A percentile compares a stretch with the other conserved stretches of the same genome.
These are phyloP conservation scores for Nakazawaea sp. DNA, from an alignment of 805 yeast species.

Conservation along the genomic window DNA sequence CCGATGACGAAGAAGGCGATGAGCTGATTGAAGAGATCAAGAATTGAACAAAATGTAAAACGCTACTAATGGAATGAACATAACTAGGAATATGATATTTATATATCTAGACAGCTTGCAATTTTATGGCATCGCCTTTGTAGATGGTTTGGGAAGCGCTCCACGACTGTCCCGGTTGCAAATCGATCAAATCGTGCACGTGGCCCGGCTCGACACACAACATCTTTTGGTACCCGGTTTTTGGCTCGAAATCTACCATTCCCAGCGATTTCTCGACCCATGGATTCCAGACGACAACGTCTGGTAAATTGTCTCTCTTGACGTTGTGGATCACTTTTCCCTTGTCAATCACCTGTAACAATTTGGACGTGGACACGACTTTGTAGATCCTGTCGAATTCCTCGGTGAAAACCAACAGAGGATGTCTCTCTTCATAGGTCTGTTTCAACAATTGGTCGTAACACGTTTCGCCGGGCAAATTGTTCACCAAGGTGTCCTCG, in stretches of 20 bases:
- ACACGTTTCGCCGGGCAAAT: constrained; percentile 65
- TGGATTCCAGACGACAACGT: constrained; percentile 94
- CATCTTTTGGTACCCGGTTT: constrained; percentile 78
- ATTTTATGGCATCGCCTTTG: constrained; percentile 53
- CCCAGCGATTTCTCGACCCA: constrained; percentile 80
- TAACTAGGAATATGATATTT: neutral
- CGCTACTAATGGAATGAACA: too few relatives aligned
- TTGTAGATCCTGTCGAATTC: constrained; percentile 86
- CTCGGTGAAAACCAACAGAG: constrained; percentile 62
- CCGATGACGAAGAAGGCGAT: constrained; percentile 24
- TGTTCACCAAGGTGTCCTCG: constrained; percentile 69
- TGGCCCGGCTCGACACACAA: constrained; percentile 93
- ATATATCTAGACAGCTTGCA: constrained; percentile 38
- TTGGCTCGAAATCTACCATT: constrained; percentile 88
- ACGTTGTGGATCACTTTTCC: constrained; percentile 70
- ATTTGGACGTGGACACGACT: constrained; percentile 44
- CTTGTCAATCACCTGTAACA: constrained; percentile 60
- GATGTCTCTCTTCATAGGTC: constrained; percentile 63
- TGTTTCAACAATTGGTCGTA: constrained; percentile 70
- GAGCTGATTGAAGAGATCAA: constrained; percentile 12
- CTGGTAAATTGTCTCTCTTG: constrained; percentile 50
- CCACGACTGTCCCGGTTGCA: constrained; percentile 76
- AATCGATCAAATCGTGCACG: constrained; percentile 58
- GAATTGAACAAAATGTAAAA: neutral
- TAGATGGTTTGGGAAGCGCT: constrained; percentile 55